Evolutionary conservation across 768 basidiomycete species (phyloP).

Genomic region (Rhodotorula babjevae): DNA sequence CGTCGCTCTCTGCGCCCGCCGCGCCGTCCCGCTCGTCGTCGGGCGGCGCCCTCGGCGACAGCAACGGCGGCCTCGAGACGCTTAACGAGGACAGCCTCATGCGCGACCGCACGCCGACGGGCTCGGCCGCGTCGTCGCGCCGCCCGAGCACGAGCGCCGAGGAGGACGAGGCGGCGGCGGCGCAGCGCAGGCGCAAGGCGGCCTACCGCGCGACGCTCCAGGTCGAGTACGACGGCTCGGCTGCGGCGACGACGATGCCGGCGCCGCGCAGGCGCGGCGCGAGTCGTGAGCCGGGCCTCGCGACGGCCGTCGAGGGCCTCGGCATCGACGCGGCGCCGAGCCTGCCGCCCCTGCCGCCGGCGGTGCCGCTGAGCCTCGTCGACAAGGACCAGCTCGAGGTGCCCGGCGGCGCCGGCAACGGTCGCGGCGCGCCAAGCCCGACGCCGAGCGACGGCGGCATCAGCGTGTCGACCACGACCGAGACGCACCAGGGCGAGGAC

Average conservation of each 20-base stretch:
- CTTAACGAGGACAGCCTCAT: slow-evolving; percentile 22
- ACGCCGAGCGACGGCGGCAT: slow-evolving; percentile 10
- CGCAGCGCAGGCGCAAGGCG: slow-evolving; percentile 51
- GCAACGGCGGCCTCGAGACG: neutral
- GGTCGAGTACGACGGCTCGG: slow-evolving; percentile 78
- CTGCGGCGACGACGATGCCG: neutral
- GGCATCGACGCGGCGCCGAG: neutral
- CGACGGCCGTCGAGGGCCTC: neutral
- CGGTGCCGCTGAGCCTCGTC: neutral
- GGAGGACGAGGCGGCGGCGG: neutral
- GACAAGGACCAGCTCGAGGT: neutral
- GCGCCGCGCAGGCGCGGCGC: neutral
- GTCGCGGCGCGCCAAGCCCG: slow-evolving; percentile 3
- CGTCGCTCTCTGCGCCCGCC: slow-evolving; percentile 25
- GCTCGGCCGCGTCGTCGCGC: neutral
- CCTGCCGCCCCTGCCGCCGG: neutral
- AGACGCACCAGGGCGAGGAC: slow-evolving; percentile 24
- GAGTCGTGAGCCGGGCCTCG: neutral
- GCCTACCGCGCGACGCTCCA: slow-evolving; percentile 83
- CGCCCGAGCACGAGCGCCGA: neutral
- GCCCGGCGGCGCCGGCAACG: neutral
- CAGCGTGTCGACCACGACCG: slow-evolving; percentile 27
- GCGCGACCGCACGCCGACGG: slow-evolving; percentile 8
- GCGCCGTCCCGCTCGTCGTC: neutral
- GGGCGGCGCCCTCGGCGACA: too few species aligned